These are phyloP conservation scores for Candida pseudoviswanathii DNA, from an alignment of 1,139 yeast genomes.

Conservation along the genomic window DNA sequence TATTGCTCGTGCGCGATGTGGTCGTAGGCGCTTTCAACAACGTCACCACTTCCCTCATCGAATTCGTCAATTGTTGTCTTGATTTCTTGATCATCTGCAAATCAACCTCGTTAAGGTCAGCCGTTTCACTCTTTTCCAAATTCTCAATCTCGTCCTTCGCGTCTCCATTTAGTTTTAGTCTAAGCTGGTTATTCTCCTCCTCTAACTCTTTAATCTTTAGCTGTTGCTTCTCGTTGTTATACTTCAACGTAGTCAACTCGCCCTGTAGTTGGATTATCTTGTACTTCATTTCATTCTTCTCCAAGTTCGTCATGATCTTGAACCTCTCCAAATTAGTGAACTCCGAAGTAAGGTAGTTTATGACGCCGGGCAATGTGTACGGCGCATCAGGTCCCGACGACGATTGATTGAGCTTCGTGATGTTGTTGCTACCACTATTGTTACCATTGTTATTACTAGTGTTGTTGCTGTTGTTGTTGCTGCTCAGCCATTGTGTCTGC, in stretches of 20 bases:
- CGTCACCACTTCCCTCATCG: constrained; percentile 46
- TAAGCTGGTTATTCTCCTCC: constrained; percentile 20
- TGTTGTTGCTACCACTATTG: constrained; percentile 17
- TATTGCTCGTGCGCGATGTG: constrained; percentile 22
- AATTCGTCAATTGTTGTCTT: constrained; percentile 39
- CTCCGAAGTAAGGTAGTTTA: constrained; percentile 61
- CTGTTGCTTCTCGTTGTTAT: constrained; percentile 38
- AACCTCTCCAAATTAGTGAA: constrained; percentile 61
- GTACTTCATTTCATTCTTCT: constrained; percentile 57
- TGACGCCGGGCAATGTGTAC: constrained; percentile 66
- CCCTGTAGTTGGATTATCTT: constrained; percentile 57
- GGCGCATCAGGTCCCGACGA: constrained; percentile 18
- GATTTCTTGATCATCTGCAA: constrained; percentile 41
- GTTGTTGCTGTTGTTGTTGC: constrained; percentile 17
- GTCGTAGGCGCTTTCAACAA: constrained; percentile 39
- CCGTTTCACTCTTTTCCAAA: neutral
- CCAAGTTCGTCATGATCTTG: constrained; percentile 58
- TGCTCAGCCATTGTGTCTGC: constrained; percentile 16
- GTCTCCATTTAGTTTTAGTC: constrained; percentile 11
- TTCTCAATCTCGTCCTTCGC: neutral
- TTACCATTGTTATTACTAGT: constrained; percentile 15
- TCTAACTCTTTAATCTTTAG: constrained; percentile 33
- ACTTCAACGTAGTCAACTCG: constrained; percentile 49
- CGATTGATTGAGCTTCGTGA: constrained; percentile 12
- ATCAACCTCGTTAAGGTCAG: constrained; percentile 40